Percentiles rank a stretch among this genome's conserved stretches.
Evolutionary conservation across 345 rosid species (phyloP).

Genomic region (Salix arbutifolia): DNA sequence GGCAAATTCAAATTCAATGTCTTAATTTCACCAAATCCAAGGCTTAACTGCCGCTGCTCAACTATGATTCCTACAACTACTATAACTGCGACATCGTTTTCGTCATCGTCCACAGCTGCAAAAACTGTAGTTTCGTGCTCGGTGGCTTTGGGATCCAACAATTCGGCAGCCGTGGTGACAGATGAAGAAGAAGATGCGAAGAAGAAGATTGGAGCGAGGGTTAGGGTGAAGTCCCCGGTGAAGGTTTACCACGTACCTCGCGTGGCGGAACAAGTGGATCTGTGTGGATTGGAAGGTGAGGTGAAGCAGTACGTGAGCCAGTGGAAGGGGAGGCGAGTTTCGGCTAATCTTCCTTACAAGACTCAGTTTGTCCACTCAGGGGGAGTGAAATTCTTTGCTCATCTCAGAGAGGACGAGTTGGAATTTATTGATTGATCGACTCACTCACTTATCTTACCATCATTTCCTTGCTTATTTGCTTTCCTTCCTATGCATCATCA

Average conservation of each 20-base stretch:
- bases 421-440: conserved; percentile 40
- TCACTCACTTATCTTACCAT: not conserved
- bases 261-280: conserved; percentile 69
- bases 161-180: not conserved
- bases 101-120: not conserved
- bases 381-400: conserved; percentile 84
- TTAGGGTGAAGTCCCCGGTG: conserved; percentile 71
- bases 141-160: conserved; percentile 1
- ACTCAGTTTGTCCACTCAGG: conserved; percentile 61
- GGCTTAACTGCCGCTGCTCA: not conserved
- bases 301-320: conserved; percentile 61
- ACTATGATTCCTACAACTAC: not conserved
- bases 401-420: conserved; percentile 85
- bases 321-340: conserved; percentile 77
- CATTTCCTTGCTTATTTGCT: not conserved
- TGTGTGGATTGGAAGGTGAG: conserved; percentile 72
- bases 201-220: conserved; percentile 55
- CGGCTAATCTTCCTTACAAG: conserved; percentile 82
- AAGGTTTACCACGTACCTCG: conserved; percentile 85
- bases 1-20: not conserved
- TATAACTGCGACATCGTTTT: not conserved
- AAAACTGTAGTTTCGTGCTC: conserved; percentile 2
- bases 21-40: not conserved
- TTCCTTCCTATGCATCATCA: not conserved
- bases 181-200: conserved; percentile 21